Conservation (phyloP, 306 rosid genomes). For the Cucurbita maxima region DNA sequence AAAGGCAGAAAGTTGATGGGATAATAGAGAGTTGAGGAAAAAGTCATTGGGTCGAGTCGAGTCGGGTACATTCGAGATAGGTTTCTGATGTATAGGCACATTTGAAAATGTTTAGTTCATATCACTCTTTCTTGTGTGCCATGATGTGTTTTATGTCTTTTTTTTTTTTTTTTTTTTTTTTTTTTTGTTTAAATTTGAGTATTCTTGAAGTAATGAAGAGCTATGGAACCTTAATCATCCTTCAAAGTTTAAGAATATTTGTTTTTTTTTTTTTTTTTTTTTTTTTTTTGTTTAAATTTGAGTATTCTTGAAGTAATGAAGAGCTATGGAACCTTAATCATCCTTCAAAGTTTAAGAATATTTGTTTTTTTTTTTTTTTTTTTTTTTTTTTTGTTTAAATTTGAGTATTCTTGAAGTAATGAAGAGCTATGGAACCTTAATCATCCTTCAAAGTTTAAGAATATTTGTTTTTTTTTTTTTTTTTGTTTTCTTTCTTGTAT, state of each 20-base stretch:
- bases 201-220: not conserved
- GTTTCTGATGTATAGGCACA: constrained; percentile 17
- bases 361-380: not conserved
- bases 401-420: not conserved
- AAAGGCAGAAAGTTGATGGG: constrained; percentile 28
- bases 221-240: not conserved
- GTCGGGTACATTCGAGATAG: constrained; percentile 10
- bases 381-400: not conserved
- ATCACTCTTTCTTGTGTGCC: not conserved
- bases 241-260: too few relatives aligned
- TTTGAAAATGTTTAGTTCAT: constrained; percentile 14
- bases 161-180: too few relatives aligned
- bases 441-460: too few relatives aligned
- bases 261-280: too few relatives aligned
- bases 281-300: not conserved
- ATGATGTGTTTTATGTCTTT: not conserved
- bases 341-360: too few relatives aligned
- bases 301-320: not conserved
- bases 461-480: too few relatives aligned
- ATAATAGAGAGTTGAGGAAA: not conserved
- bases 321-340: not conserved
- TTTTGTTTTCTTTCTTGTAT: too few relatives aligned
- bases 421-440: not conserved
- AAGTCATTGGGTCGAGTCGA: constrained; percentile 1
- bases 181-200: not conserved